Percentiles rank a stretch among this genome's conserved stretches.
phyloP scores from a whole-genome alignment of 805 yeast genomes.

The Suhomyces xylopsoci region DNA sequence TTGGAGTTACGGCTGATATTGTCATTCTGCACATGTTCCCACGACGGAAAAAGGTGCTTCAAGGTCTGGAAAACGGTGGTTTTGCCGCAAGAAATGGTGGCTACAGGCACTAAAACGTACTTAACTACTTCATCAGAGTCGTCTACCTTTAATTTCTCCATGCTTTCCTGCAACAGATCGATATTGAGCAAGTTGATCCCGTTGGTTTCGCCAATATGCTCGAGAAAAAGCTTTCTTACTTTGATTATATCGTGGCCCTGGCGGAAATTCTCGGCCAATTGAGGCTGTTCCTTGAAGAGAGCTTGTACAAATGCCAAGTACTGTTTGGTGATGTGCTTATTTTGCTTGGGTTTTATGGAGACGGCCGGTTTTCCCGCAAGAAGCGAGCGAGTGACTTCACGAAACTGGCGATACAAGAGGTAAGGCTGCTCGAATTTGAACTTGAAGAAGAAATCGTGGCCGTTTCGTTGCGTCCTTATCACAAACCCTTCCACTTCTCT shows the following conservation, averaged over 20 bases:
- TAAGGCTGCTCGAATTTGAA: constrained; percentile 96
- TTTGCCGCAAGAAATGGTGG: constrained; percentile 94
- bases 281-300: constrained; percentile 48
- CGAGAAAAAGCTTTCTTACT: constrained; percentile 64
- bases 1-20: constrained; percentile 51
- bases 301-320: constrained; percentile 68
- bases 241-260: constrained; percentile 71
- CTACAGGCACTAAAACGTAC: constrained; percentile 73
- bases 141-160: constrained; percentile 18
- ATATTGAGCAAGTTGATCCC: constrained; percentile 59
- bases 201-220: constrained; percentile 36
- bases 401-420: constrained; percentile 80
- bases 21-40: constrained; percentile 85
- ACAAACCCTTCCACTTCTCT: constrained; percentile 93
- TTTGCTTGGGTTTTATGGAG: constrained; percentile 26
- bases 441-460: constrained; percentile 75
- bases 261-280: constrained; percentile 43
- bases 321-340: constrained; percentile 57
- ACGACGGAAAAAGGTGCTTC: constrained; percentile 42
- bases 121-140: constrained; percentile 32
- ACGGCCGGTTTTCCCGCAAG: constrained; percentile 10
- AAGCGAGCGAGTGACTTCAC: constrained; percentile 76
- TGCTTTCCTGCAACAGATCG: constrained; percentile 36
- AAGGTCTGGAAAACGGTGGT: constrained; percentile 75
- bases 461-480: constrained; percentile 40